phyloP scores from a whole-genome alignment of 73 alveolate genomes.

The Uronychia setigera region DNA sequence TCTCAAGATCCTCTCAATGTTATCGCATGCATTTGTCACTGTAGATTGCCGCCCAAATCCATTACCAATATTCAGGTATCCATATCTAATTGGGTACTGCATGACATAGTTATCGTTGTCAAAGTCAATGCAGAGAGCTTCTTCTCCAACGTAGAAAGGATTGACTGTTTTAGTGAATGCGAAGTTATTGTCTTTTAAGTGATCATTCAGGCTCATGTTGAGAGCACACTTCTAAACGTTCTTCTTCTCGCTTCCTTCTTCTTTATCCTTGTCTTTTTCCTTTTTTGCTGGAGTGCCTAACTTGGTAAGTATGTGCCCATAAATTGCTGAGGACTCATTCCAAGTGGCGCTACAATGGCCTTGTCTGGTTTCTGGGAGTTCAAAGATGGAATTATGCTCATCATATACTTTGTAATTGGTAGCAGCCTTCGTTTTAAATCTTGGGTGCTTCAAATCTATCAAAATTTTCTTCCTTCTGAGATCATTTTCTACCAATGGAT shows the following conservation, averaged over 20 bases:
- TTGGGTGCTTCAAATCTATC: neutral
- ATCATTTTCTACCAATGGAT: neutral
- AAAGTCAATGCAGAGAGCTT: slow-evolving; percentile 14
- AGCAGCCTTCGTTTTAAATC: slow-evolving; percentile 4
- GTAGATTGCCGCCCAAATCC: neutral
- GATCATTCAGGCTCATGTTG: neutral
- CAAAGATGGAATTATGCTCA: neutral
- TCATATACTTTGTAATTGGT: neutral
- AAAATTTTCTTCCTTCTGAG: neutral
- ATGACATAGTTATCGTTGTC: neutral
- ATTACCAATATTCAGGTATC: slow-evolving; percentile 14
- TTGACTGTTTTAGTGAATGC: slow-evolving; percentile 8
- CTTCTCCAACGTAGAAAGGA: slow-evolving; percentile 29
- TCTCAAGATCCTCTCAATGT: slow-evolving; percentile 8
- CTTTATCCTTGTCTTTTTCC: no score
- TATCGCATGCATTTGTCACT: neutral
- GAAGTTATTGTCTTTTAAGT: slow-evolving; percentile 6
- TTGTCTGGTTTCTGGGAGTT: slow-evolving; percentile 8
- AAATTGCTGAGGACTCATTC: neutral
- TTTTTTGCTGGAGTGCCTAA: neutral
- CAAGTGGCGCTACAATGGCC: neutral
- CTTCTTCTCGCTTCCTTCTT: neutral
- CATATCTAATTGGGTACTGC: slow-evolving; percentile 30
- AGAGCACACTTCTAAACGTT: neutral
- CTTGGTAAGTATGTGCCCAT: neutral